Evolutionary conservation across 2,329 filamentous ascomycete species (phyloP), one percentile per base, ranked within the genome.

Genomic region (Sporothrix luriei): DNA sequence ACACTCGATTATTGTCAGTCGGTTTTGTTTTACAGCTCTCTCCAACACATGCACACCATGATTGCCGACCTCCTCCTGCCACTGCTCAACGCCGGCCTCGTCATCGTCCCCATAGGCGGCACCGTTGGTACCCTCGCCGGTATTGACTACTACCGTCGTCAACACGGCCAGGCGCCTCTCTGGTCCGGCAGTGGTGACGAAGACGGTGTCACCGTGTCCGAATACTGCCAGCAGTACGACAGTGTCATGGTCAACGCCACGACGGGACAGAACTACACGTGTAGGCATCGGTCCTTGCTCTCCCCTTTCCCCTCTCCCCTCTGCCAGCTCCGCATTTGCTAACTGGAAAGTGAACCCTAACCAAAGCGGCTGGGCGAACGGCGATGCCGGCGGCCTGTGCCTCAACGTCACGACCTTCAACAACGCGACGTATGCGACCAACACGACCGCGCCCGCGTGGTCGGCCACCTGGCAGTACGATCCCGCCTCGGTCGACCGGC

Each of bases 381-480:
- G 83, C 48, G 52, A 78, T 76, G 84, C 80, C 24, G 48, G 46
- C n/a, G 61, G 43, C n/a, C 43, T 68, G 54, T 57, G 54, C 24
- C 19, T 66, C 19, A 49, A 85, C 83, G 79, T 85, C 59, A 83
- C 81, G 3, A 79, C 80, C 0, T 80, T 79, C 76, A 81, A 84
- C 75, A 86, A 86, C 75, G 78, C 79, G 61, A 83, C 83, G 4
- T 86, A 86, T 71, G 74, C 81, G 1, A 82, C 81, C 61, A 78
- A 81, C 38, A 77, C 76, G 24, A 79, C 81, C 0, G 84, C 83
- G 0, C 84, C 85, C 46, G 74, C 78, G 54, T 87, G 83, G 77
- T 82, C 80, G 9, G 81, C 83, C n/a, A 85, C 83, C 38, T 87
- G 84, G 84, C 75, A 83, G 72, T 87, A 83, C 73, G 76, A 80